phyloP scores from a whole-genome alignment of 495 filamentous ascomycete genomes.

The Amphirosellinia nigrospora region DNA sequence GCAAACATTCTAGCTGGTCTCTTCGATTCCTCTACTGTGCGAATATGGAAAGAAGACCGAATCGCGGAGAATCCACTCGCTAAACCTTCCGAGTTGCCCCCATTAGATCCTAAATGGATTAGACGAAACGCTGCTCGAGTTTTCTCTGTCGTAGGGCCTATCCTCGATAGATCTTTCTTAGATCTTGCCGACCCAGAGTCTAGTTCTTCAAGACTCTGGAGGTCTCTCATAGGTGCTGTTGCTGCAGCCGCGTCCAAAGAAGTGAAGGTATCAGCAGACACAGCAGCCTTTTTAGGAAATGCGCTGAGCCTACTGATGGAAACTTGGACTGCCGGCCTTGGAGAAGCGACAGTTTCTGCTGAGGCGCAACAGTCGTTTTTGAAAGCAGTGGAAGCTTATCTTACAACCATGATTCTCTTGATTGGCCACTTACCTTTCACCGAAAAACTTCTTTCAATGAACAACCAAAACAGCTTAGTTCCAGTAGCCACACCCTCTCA shows the following conservation, averaged over 20 bases:
- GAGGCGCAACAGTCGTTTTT: constrained; percentile 57
- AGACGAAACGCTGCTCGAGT: constrained; percentile 68
- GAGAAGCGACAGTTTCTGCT: constrained; percentile 27
- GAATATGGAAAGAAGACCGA: constrained; percentile 75
- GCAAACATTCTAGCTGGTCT: constrained; percentile 71
- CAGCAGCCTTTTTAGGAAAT: constrained; percentile 76
- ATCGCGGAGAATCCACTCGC: constrained; percentile 64
- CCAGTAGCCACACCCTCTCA: constrained; percentile 58
- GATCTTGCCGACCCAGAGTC: constrained; percentile 52
- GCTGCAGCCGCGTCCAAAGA: constrained; percentile 84
- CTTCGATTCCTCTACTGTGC: constrained; percentile 67
- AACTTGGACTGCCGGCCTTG: constrained; percentile 63
- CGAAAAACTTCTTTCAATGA: constrained; percentile 69
- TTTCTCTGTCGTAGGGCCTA: constrained; percentile 66
- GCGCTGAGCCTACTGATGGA: constrained; percentile 69
- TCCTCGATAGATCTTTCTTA: constrained; percentile 65
- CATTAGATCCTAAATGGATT: constrained; percentile 87
- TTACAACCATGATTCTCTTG: constrained; percentile 65
- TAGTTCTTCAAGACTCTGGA: constrained; percentile 68
- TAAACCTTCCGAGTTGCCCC: constrained; percentile 73
- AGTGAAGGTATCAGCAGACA: constrained; percentile 84
- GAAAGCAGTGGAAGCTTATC: constrained; percentile 63
- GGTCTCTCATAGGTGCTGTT: constrained; percentile 68
- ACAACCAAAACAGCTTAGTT: constrained; percentile 45
- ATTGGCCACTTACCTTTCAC: constrained; percentile 79